Evolutionary conservation across 352 stramenopile species (phyloP).

Genomic region (Phytophthora ramorum): DNA sequence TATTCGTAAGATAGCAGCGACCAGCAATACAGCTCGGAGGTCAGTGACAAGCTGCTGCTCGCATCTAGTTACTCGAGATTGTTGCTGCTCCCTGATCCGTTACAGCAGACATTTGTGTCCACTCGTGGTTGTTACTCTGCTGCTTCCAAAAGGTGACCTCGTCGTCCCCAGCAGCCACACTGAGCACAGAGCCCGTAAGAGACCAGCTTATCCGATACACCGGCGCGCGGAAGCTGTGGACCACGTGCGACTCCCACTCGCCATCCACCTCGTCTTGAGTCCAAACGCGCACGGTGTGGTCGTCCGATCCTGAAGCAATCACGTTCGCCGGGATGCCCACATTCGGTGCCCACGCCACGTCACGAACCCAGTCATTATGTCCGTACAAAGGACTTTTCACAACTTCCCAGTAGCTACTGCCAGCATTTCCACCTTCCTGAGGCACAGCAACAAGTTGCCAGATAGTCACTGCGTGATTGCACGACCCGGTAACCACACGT

Average conservation of each 20-base stretch:
- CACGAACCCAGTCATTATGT: slow-evolving; percentile 86
- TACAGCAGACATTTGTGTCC: slow-evolving; percentile 77
- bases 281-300: slow-evolving; percentile 85
- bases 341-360: slow-evolving; percentile 86
- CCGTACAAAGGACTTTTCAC: slow-evolving; percentile 55
- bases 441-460: slow-evolving; percentile 56
- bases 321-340: slow-evolving; percentile 85
- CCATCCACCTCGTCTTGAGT: slow-evolving; percentile 71
- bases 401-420: slow-evolving; percentile 44
- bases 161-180: slow-evolving; percentile 70
- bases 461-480: slow-evolving; percentile 66
- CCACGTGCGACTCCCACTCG: slow-evolving; percentile 65
- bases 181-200: slow-evolving; percentile 70
- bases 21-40: background rate
- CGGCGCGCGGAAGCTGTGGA: slow-evolving; percentile 74
- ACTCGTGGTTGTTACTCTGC: slow-evolving; percentile 60
- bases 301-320: slow-evolving; percentile 82
- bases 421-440: slow-evolving; percentile 36
- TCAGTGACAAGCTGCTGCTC: background rate
- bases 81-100: slow-evolving; percentile 64
- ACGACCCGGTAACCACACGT: slow-evolving; percentile 78
- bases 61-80: slow-evolving; percentile 37
- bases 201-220: slow-evolving; percentile 90
- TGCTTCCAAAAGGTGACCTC: slow-evolving; percentile 89
- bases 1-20: slow-evolving; percentile 12